Evolutionary conservation across 73 alveolate species (phyloP).

Genomic region (Paramecium caudatum): DNA sequence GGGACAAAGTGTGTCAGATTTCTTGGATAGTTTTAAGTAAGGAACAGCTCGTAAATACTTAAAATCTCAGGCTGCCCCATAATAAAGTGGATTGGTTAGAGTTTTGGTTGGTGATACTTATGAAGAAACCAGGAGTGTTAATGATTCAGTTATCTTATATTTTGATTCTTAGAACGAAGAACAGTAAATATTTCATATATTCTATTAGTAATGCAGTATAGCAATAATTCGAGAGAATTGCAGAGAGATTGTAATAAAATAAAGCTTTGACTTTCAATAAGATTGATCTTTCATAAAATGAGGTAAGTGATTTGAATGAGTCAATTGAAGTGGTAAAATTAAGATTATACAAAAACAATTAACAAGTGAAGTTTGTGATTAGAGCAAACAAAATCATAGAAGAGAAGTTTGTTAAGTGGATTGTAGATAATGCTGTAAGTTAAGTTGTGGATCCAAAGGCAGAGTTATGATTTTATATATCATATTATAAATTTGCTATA

Average conservation of each 20-base stretch:
- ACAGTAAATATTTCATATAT: slow-evolving; percentile 43
- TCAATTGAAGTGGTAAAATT: slow-evolving; percentile 19
- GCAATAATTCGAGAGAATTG: neutral
- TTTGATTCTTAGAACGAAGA: slow-evolving; percentile 43
- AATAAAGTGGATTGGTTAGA: neutral
- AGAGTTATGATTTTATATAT: slow-evolving; percentile 41
- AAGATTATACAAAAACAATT: slow-evolving; percentile 35
- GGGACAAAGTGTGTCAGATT: slow-evolving; percentile 15
- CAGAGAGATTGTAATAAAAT: slow-evolving; percentile 30
- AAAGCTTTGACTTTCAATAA: neutral
- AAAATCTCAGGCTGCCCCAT: slow-evolving; percentile 45
- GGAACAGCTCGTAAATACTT: slow-evolving; percentile 30
- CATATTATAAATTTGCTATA: neutral
- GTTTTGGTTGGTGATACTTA: slow-evolving; percentile 25
- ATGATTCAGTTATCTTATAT: slow-evolving; percentile 14
- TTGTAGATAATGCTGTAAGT: slow-evolving; percentile 13
- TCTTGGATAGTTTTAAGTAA: neutral
- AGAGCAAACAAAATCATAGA: slow-evolving; percentile 54
- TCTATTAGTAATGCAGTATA: neutral
- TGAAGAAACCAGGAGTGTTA: neutral
- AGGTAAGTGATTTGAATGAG: slow-evolving; percentile 34
- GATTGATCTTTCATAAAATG: slow-evolving; percentile 54
- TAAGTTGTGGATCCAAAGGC: slow-evolving; percentile 35
- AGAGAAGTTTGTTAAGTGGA: slow-evolving; percentile 59
- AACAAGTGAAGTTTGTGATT: neutral